Evolutionary conservation across 495 filamentous ascomycete species (phyloP).

Genomic region (Penicillium robsamsonii): DNA sequence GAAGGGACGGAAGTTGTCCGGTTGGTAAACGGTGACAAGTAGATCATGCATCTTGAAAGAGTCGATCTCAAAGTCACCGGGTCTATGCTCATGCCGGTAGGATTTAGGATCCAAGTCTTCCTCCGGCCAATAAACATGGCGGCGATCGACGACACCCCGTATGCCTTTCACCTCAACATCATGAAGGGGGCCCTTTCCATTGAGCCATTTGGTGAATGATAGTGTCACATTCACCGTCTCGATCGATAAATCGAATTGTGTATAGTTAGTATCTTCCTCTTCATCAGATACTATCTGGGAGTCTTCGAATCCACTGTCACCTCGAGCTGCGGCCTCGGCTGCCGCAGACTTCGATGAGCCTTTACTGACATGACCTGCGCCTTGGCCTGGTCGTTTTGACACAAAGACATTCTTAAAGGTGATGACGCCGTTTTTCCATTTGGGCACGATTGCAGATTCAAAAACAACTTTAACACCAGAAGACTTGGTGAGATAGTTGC

Average conservation of each 20-base stretch:
- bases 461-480: constrained; percentile 96
- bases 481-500: constrained; percentile 92
- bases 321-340: constrained; percentile 70
- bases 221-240: constrained; percentile 94
- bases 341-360: constrained; percentile 83
- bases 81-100: constrained; percentile 81
- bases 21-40: constrained; percentile 88
- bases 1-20: constrained; percentile 85
- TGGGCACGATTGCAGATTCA: constrained; percentile 95
- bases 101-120: constrained; percentile 80
- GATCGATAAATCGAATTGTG: constrained; percentile 93
- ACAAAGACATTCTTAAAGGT: constrained; percentile 97
- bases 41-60: constrained; percentile 94
- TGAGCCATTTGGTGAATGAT: constrained; percentile 98
- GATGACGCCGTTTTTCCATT: constrained; percentile 91
- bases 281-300: constrained; percentile 39
- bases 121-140: constrained; percentile 66
- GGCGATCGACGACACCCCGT: constrained; percentile 92
- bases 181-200: constrained; percentile 85
- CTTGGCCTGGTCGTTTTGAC: constrained; percentile 83
- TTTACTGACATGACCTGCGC: constrained; percentile 77
- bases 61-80: constrained; percentile 95
- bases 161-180: constrained; percentile 94
- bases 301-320: constrained; percentile 26
- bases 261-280: constrained; percentile 93